Conservation (phyloP, 2,329 filamentous ascomycete species). For the Knufia fluminis region DNA sequence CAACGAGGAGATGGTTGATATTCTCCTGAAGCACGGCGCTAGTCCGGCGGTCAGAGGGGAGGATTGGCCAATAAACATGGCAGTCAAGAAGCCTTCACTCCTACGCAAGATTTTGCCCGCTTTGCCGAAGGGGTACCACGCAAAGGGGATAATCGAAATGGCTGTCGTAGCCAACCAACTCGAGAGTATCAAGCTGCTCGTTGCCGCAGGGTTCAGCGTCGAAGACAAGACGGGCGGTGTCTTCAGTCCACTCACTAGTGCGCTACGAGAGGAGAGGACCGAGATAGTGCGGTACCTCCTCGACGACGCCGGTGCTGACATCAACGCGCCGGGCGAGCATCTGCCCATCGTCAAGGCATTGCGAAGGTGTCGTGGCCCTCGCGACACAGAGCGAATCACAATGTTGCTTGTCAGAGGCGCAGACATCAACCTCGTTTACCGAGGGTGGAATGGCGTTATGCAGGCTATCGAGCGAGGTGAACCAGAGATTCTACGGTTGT, state of each 20-base stretch:
- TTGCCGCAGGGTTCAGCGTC: conserved; percentile 56
- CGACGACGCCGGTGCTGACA: conserved; percentile 52
- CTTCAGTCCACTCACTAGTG: conserved; percentile 60
- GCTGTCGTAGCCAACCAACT: conserved; percentile 60
- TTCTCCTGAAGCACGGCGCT: conserved; percentile 49
- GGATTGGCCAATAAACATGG: conserved; percentile 64
- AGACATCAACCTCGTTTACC: conserved; percentile 59
- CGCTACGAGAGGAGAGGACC: conserved; percentile 54
- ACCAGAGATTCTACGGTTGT: conserved; percentile 42
- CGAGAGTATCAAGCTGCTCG: conserved; percentile 56
- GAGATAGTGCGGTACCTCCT: conserved; percentile 55
- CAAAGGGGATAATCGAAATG: conserved; percentile 59
- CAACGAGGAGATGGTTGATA: conserved; percentile 49
- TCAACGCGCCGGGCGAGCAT: conserved; percentile 61
- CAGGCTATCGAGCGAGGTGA: conserved; percentile 59
- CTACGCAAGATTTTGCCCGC: conserved; percentile 50
- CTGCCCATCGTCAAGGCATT: conserved; percentile 62
- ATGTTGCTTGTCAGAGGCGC: conserved; percentile 55
- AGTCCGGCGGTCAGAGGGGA: conserved; percentile 55
- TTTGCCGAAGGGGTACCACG: conserved; percentile 43
- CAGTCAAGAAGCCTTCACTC: conserved; percentile 52
- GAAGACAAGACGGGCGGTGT: conserved; percentile 66
- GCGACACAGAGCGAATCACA: conserved; percentile 52
- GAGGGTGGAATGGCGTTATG: conserved; percentile 58
- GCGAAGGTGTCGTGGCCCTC: conserved; percentile 44